Evolutionary conservation across 208 protist species (phyloP).

Genomic region (Vickermania spadyakhi): DNA sequence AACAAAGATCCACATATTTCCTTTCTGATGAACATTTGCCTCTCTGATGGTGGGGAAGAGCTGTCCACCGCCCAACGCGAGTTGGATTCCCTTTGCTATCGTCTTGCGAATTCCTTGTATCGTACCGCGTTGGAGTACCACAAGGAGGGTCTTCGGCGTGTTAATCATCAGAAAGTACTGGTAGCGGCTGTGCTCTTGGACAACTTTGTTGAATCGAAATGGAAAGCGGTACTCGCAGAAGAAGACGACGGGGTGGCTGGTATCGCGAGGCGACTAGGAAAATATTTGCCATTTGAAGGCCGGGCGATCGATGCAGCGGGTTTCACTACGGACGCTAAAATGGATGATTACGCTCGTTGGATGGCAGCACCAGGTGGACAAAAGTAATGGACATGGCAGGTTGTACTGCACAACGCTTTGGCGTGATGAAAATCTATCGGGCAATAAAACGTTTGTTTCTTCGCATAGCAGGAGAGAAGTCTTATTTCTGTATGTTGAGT

Average conservation of each 20-base stretch:
- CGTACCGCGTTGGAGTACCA: constrained; percentile 61
- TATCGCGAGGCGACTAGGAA: constrained; percentile 42
- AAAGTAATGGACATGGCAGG: constrained; percentile 2
- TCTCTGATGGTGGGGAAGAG: constrained; percentile 10
- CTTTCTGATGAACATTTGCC: constrained; percentile 46
- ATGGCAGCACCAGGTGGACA: constrained; percentile 35
- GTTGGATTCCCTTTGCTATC: constrained; percentile 45
- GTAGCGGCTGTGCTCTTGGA: constrained; percentile 70
- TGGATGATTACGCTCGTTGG: constrained; percentile 78
- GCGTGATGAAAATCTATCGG: no score
- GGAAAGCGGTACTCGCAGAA: constrained; percentile 14
- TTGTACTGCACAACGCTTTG: no score
- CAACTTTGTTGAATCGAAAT: constrained; percentile 35
- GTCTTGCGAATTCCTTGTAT: constrained; percentile 45
- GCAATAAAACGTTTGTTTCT: constrained; percentile 5
- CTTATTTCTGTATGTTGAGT: constrained; percentile 3
- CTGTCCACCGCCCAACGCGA: constrained; percentile 12
- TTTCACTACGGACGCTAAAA: constrained; percentile 61
- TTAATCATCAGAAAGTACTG: constrained; percentile 75
- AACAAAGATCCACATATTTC: constrained; percentile 63
- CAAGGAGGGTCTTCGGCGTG: constrained; percentile 43
- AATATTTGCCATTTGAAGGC: constrained; percentile 49
- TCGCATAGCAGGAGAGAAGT: neutral
- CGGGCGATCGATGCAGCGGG: constrained; percentile 54
- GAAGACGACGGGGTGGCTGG: constrained; percentile 10